A percentile compares a stretch with the other conserved stretches of the same genome.
Evolutionary conservation across 1,284 basidiomycete genomes (phyloP).

Genomic region (Leccinum ponderosum): DNA sequence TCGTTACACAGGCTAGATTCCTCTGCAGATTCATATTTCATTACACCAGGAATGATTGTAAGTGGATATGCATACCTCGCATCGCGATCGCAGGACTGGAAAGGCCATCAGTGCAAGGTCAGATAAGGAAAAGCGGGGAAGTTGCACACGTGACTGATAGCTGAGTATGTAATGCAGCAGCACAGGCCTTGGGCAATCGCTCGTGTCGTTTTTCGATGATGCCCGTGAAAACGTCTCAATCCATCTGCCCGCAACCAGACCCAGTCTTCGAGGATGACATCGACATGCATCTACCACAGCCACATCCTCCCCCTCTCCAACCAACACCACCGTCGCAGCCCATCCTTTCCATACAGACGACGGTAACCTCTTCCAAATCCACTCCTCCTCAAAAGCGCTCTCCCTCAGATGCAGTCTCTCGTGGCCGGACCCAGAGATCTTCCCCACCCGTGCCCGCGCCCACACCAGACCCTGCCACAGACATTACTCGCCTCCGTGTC

Average conservation of each 20-base stretch:
- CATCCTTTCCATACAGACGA: conserved; percentile 13
- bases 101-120: not conserved
- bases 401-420: conserved; percentile 8
- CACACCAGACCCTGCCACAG: conserved; percentile 57
- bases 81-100: not conserved
- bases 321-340: conserved; percentile 9
- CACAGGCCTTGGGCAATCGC: conserved; percentile 1
- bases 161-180: conserved; percentile 9
- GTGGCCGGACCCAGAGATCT: conserved; percentile 10
- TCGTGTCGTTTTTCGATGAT: conserved; percentile 18
- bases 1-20: not conserved
- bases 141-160: conserved; percentile 19
- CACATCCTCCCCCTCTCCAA: not conserved
- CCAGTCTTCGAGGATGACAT: conserved; percentile 34
- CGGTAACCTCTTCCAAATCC: conserved; percentile 11
- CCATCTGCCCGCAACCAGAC: conserved; percentile 22
- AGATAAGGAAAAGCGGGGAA: not conserved
- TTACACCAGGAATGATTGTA: not conserved
- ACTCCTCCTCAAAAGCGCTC: conserved; percentile 12
- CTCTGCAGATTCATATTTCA: not conserved
- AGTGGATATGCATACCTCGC: conserved; percentile 1
- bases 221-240: conserved; percentile 25
- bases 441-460: not conserved
- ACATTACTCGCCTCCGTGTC: conserved; percentile 75
- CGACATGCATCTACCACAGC: conserved; percentile 27